Evolutionary conservation across 352 stramenopile species (phyloP).

Genomic region (Globisporangium acanthophoron): DNA sequence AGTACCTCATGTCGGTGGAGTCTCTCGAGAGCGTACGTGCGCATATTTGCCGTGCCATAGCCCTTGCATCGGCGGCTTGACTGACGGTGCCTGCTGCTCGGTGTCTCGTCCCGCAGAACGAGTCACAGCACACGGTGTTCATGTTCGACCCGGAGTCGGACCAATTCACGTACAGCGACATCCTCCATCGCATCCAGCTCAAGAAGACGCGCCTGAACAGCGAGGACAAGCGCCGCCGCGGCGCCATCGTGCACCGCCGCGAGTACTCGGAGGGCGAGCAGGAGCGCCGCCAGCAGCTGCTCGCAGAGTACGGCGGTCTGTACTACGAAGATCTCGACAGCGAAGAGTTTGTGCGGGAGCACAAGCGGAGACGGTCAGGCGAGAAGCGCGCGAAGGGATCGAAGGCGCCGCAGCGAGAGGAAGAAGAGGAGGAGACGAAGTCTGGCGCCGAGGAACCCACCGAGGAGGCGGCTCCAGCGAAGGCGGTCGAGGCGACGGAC

Average conservation of each 20-base stretch:
- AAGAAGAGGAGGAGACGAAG: slow-evolving; percentile 46
- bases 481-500: slow-evolving; percentile 9
- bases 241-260: slow-evolving; percentile 69
- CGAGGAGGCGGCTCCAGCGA: slow-evolving; percentile 6
- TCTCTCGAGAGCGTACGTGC: slow-evolving; percentile 60
- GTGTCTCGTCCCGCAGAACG: slow-evolving; percentile 15
- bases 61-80: not conserved
- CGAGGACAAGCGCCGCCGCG: slow-evolving; percentile 75
- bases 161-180: slow-evolving; percentile 73
- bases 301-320: slow-evolving; percentile 56
- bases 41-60: not conserved
- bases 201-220: slow-evolving; percentile 76
- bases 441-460: slow-evolving; percentile 12
- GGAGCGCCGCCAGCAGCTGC: slow-evolving; percentile 50
- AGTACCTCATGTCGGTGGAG: slow-evolving; percentile 74
- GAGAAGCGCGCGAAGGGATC: slow-evolving; percentile 12
- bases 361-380: slow-evolving; percentile 48
- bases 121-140: slow-evolving; percentile 77
- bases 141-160: slow-evolving; percentile 70
- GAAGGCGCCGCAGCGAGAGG: slow-evolving; percentile 1
- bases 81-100: no score
- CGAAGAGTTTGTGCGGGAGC: slow-evolving; percentile 50
- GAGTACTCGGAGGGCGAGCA: slow-evolving; percentile 65
- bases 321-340: slow-evolving; percentile 68
- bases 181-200: slow-evolving; percentile 72